Conservation (phyloP, 257 asterid genomes). For the Solanum paucissectum region DNA sequence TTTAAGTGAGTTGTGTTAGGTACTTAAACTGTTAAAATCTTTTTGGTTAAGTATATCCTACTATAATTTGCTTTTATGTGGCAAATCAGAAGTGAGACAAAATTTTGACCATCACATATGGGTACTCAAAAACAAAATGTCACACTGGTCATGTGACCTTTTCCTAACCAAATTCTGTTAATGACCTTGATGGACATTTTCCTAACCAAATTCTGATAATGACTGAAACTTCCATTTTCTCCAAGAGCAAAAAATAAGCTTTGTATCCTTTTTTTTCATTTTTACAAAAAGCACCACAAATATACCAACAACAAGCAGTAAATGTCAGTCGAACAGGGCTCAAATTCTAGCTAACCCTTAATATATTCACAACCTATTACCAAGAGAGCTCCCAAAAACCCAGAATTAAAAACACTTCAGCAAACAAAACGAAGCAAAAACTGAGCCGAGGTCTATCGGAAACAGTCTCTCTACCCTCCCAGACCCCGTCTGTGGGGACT, state of each 20-base stretch:
- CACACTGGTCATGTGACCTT: background rate
- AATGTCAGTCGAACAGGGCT: background rate
- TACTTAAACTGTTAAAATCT: background rate
- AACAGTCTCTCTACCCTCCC: background rate
- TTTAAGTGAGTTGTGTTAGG: background rate
- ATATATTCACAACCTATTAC: background rate
- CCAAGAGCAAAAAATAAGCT: background rate
- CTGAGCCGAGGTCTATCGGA: background rate
- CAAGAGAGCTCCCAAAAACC: background rate
- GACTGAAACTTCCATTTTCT: background rate
- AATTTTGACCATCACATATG: background rate
- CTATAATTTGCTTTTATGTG: background rate
- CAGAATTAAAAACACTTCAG: background rate
- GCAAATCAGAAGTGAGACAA: background rate
- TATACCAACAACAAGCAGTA: background rate
- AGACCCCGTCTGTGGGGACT: background rate
- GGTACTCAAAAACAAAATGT: background rate
- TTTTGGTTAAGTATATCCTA: background rate
- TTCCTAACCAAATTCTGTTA: background rate
- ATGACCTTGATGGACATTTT: background rate
- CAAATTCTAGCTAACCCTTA: background rate
- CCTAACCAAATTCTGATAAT: background rate
- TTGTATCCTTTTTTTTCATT: background rate
- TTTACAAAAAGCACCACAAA: background rate
- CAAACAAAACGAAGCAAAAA: background rate